Evolutionary conservation across 2,329 filamentous ascomycete species (phyloP), one percentile per base, ranked within the genome.

Genomic region (Pseudogymnoascus sp.): DNA sequence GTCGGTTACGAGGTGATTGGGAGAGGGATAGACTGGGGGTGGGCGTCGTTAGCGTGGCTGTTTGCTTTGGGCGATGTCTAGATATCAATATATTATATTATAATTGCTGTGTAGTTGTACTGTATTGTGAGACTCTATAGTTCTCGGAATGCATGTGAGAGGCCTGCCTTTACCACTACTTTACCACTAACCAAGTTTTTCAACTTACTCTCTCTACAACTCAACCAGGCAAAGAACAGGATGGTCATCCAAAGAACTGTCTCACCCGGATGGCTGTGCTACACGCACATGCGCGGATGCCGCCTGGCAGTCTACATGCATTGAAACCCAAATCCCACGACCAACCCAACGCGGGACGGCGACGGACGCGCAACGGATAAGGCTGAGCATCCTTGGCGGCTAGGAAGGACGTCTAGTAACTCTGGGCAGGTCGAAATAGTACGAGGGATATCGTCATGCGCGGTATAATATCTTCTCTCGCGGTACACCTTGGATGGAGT

Each of bases 1-100:
- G 79, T 25, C 23, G 44, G 44, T 50, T 23, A 14, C 44, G 25
- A 53, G n/a, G 46, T 16, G 14, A 31, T 31, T 4, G n/a, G 25
- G n/a, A 18, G 12, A 18, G n/a, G 3, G 42, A 53, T 53, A 34
- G n/a, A 53, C 12, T 31, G n/a, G 46, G 25, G 25, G 8, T 31
- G 46, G 46, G 46, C 5, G n/a, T 53, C n/a, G 14, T 53, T 53
- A 34, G n/a, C 25, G 46, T 7, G 25, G 4, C 8, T 18, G 25
- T 28, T n/a, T 34, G 4, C 25, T 53, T 53, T 53, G 46, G 46
- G 46, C 46, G 46, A 53, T 11, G 31, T 34, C 7, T 53, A 50
- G 21, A 50, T 50, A 50, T 50, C 11, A 23, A 53, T 6, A 5
- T 53, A 53, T 53, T 23, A 34, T 53, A 53, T 53, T 53, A 53